Evolutionary conservation across 2,329 filamentous ascomycete species (phyloP), one percentile per base, ranked within the genome.

Genomic region (Talaromyces sp.): DNA sequence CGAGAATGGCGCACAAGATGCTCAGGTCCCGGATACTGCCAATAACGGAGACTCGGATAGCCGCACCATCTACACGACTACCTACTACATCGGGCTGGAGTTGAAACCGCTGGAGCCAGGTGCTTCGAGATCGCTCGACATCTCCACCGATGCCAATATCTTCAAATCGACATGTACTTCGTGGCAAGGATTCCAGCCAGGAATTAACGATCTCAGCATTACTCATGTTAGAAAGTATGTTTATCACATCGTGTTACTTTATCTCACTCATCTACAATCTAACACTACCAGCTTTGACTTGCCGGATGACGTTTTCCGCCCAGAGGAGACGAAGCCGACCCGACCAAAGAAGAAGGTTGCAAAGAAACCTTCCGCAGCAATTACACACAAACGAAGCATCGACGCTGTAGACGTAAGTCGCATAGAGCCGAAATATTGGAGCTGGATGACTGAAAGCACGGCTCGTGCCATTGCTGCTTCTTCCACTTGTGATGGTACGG

Each of bases 21-120:
- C 71, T 3, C 72, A 76, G 38, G 68, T 73, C 11, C 73, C 75
- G n/a, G 69, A 75, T 49, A 70, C 73, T 46, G 74, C 74, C 46
- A 73, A 69, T 29, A 17, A 4, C 17, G 73, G 78, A 27, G 51
- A 38, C 29, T 43, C 24, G 21, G 75, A 78, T 62, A 75, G 77
- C 35, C 75, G 77, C 58, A 82, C 80, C 52, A 77, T 98, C 29
- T 96, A 90, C 72, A 98, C 93, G 0, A 92, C 91, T 26, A 97
- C 93, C 1, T 93, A 93, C 74, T 99, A 98, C 72, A 91, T 99
- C 70, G 95, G 95, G 38, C 82, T 98, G 54, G 89, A 93, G 70
- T 77, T 98, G 60, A 83, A 84, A 54, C 84, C 88, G 68, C 78
- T 97, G 59, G 82, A 83, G 41, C 84, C 88, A 80, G 88, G 90